Evolutionary conservation across 192 early-diverging fungal species (phyloP).

Genomic region (Coemansia guatemalensis): DNA sequence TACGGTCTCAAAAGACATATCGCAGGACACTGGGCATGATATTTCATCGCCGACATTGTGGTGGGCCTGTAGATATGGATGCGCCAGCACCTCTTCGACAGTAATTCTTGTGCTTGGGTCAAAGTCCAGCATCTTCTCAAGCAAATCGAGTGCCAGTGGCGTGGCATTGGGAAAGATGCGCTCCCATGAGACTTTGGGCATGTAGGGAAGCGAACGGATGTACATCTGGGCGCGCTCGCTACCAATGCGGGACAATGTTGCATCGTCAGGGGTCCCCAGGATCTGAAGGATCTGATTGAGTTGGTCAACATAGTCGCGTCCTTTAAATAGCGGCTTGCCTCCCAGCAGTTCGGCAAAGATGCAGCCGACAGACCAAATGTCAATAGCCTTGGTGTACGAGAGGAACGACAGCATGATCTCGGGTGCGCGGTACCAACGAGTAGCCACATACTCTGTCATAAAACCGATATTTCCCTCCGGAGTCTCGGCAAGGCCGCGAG

Average conservation of each 20-base stretch:
- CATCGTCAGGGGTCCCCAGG: conserved; percentile 94
- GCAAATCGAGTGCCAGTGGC: conserved; percentile 77
- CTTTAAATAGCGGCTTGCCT: conserved; percentile 92
- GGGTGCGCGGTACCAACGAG: conserved; percentile 98
- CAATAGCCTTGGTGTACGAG: conserved; percentile 98
- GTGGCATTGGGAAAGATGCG: conserved; percentile 86
- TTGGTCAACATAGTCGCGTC: conserved; percentile 97
- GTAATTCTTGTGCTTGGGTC: conserved; percentile 92
- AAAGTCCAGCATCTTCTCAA: conserved; percentile 87
- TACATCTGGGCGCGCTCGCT: conserved; percentile 95
- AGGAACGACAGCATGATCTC: conserved; percentile 98
- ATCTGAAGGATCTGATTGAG: conserved; percentile 95
- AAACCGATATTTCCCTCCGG: conserved; percentile 83
- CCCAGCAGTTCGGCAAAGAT: conserved; percentile 98
- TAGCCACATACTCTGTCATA: conserved; percentile 99
- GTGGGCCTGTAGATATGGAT: conserved; percentile 91
- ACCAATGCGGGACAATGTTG: conserved; percentile 80
- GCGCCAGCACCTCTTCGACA: conserved; percentile 87
- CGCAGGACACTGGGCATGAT: conserved; percentile 38
- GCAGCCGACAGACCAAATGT: conserved; percentile 99
- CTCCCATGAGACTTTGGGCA: conserved; percentile 85
- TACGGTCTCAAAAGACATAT: conserved; percentile 50
- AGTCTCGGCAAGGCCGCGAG: conserved; percentile 84
- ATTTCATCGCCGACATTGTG: conserved; percentile 88
- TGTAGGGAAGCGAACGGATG: conserved; percentile 86